Conservation (phyloP, 1,139 yeast species). For the Debaryomyces sp. region DNA sequence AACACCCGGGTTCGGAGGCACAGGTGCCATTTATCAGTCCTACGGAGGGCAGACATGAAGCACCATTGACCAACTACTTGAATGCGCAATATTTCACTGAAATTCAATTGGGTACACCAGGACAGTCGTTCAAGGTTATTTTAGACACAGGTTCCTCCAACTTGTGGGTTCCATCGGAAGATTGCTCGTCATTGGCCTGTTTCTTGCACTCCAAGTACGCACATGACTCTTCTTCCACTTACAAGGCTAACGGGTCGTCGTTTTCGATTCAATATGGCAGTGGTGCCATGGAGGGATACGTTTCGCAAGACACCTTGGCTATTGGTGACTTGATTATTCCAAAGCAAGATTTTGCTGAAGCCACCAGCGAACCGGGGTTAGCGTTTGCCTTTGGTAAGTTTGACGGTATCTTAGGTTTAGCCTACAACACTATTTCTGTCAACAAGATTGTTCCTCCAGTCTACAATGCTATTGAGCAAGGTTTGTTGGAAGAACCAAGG, state of each 20-base stretch:
- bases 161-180: conserved; percentile 91
- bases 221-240: conserved; percentile 75
- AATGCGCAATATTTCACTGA: conserved; percentile 96
- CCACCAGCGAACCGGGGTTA: conserved; percentile 95
- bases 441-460: conserved; percentile 89
- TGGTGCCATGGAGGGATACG: conserved; percentile 88
- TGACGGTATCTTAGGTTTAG: conserved; percentile 95
- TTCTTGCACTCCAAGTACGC: conserved; percentile 89
- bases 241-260: conserved; percentile 81
- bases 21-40: conserved; percentile 51
- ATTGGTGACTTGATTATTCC: conserved; percentile 86
- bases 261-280: conserved; percentile 90
- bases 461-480: conserved; percentile 82
- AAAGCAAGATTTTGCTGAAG: conserved; percentile 93
- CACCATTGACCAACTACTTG: conserved; percentile 88
- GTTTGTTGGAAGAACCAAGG: conserved; percentile 77
- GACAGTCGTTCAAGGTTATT: conserved; percentile 85
- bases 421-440: conserved; percentile 87
- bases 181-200: conserved; percentile 93
- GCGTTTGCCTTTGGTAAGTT: conserved; percentile 98
- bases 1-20: conserved; percentile 37
- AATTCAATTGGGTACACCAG: conserved; percentile 88
- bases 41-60: conserved; percentile 49
- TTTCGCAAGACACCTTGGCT: conserved; percentile 78
- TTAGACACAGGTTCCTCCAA: conserved; percentile 96